Evolutionary conservation across 2,329 filamentous ascomycete genomes (phyloP).

Genomic region (Aspergillus sp.): DNA sequence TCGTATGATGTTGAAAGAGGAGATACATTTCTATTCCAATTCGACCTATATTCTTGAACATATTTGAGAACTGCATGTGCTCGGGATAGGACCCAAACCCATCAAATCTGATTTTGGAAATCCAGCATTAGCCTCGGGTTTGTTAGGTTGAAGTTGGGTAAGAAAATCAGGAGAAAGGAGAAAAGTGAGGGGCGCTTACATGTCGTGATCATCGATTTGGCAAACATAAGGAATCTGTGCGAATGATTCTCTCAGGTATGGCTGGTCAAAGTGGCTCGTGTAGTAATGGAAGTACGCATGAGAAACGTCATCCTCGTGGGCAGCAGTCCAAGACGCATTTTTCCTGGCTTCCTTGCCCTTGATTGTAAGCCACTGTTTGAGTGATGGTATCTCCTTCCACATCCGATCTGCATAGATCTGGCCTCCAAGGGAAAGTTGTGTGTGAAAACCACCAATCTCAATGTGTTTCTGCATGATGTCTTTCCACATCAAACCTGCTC

Average conservation of each 20-base stretch:
- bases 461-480: conserved; percentile 97
- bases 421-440: conserved; percentile 85
- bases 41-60: conserved; percentile 97
- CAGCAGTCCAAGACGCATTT: conserved; percentile 86
- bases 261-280: conserved; percentile 96
- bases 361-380: conserved; percentile 94
- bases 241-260: conserved; percentile 89
- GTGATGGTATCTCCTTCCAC: conserved; percentile 91
- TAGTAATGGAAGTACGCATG: conserved; percentile 99
- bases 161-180: not conserved
- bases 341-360: conserved; percentile 91
- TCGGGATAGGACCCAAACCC: conserved; percentile 96
- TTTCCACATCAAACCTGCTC: conserved; percentile 97
- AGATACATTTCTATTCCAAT: conserved; percentile 97
- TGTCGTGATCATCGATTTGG: conserved; percentile 95
- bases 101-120: conserved; percentile 69
- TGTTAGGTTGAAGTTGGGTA: not conserved
- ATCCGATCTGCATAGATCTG: conserved; percentile 94
- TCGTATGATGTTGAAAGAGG: conserved; percentile 97
- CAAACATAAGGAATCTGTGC: conserved; percentile 94
- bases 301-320: conserved; percentile 90
- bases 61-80: conserved; percentile 95
- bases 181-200: conserved; percentile 63
- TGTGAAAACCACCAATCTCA: conserved; percentile 93
- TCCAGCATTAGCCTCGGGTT: conserved; percentile 2